Evolutionary conservation across 1,284 basidiomycete species (phyloP), one percentile per base, ranked within the genome.

Genomic region (Takashimella tepidaria): DNA sequence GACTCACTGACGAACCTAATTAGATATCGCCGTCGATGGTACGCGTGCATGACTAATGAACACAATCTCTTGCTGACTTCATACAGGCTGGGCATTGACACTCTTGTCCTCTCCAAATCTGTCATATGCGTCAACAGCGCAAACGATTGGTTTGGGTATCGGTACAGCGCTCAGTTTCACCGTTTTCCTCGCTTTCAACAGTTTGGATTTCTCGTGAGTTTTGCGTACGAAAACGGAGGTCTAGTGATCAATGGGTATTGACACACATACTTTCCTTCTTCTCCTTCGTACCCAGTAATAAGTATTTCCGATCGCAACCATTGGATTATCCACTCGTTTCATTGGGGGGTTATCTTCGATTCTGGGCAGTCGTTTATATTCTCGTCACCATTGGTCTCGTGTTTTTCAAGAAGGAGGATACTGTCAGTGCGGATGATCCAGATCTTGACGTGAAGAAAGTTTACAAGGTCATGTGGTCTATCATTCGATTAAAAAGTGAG

Each of bases 11-110:
- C 53, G 41, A 55, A 37, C 23, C 11, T 6, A 51, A 41, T 12
- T 56, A 89, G 95, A 98, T 73, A 98, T 98, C 59, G 95, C 95
- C 46, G 95, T 98, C 19, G 95, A 98, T 68, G 95, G 89, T 88
- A 37, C 43, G 61, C 51, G 47, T 11, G n/a, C n/a, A n/a, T n/a
- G n/a, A n/a, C n/a, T n/a, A n/a, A n/a, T n/a, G n/a, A n/a, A n/a
- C n/a, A n/a, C n/a, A n/a, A n/a, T n/a, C n/a, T 41, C 16, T 51
- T 71, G 25, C 45, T 47, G 41, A 57, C 2, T 20, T 26, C 23
- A 4, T 20, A 43, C 60, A 88, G 88, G 92, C 41, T 99, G 96
- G 96, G 96, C 96, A 6, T 81, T 98, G 51, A 98, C 92, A 2
- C 83, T 99, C 44, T 84, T 99, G 51, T 98, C 95, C 1, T 85